Evolutionary conservation across 1,139 yeast genomes (phyloP), one percentile per base, ranked within the genome.

Genomic region (Kurtzmaniella quercitrusa): DNA sequence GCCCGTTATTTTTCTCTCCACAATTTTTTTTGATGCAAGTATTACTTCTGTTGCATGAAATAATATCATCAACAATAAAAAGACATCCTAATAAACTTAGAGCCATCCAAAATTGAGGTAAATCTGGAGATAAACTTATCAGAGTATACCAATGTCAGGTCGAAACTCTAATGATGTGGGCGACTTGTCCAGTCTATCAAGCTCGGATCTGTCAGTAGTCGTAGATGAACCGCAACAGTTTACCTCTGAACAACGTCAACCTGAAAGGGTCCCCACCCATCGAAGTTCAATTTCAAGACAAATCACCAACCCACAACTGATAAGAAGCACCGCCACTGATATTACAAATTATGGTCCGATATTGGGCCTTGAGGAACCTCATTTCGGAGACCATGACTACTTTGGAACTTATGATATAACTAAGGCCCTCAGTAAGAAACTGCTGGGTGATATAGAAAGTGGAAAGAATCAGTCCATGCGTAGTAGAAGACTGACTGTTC

Each of bases 351-450:
- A 27, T 10, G 31, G 31, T 3, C n/a, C 31, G 14, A 27, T 27
- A 6, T n/a, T 27, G 12, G 31, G 31, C 7, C 31, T 27, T 12
- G 31, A 27, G 5, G 31, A 27, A 10, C 14, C 36, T 14, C 38
- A 19, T 19, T 19, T 17, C 11, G 27, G 17, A 11, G 40, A 38
- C 16, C 34, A 17, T 18, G 38, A 38, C 25, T 38, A 34, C 38
- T 41, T 41, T 27, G 44, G 44, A 11, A 23, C 41, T 9, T 33
- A 25, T 6, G 25, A 18, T 11, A 37, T 41, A 3, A 36, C 31
- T 2, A 17, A 36, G 18, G 37, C 43, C 3, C 19, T 33, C 11
- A 41, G 37, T 19, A 18, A 34, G 15, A 36, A 36, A 17, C 21
- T 16, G 37, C 25, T 17, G 38, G 11, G 16, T 3, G 15, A 36